Base-by-base conservation (phyloP, 345 rosid genomes). In the Ricinus communis region DNA sequence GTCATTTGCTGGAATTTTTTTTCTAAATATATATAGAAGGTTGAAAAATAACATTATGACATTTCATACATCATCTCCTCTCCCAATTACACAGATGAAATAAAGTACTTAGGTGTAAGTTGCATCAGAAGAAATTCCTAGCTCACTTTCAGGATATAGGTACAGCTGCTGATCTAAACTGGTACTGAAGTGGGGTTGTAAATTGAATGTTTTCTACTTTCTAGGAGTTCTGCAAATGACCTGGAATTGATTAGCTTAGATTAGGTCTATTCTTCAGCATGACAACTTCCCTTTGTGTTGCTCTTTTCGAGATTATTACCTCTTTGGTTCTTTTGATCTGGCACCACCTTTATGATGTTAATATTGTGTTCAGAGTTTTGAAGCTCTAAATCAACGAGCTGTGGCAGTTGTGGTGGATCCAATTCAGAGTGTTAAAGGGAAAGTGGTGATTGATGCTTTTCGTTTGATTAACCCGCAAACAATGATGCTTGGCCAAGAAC, bases 401-500 rank as follows among this genome's bases (percentile, higher is more conserved):
- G 99, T 96, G 15, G 98, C 98, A 24, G 99, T 96, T 72, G 99
- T 96, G 59, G 99, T 96, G 65, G 99, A 96, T 76, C 99, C 99
- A 6, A 96, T 93, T 77, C 98, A 96, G 76, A 93, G 99, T 71
- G 98, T 96, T 16, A 90, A 93, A 79, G 99, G 99, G 41, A 92
- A 95, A 79, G 99, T 95, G 76, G 99, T 95, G 70, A 95, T 95
- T 78, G 99, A 95, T 84, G 98, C 98, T 4, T 95, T 95, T 75
- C 98, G 99, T 31, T 82, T 93, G 62, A 95, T 95, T 62, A 95
- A 93, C 67, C 99, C 98, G 8, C 99, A 93, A 69, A 95, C 99
- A 31, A 95, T 95, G 94, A 95, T 95, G 99, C 98, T 95, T 82
- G 98, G 99, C 69, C 99, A 95, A 79, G 99, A 95, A 77, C 98